Evolutionary conservation across 2,329 filamentous ascomycete species (phyloP), one percentile per base, ranked within the genome.

Genomic region (Davidsoniella eucalypti): DNA sequence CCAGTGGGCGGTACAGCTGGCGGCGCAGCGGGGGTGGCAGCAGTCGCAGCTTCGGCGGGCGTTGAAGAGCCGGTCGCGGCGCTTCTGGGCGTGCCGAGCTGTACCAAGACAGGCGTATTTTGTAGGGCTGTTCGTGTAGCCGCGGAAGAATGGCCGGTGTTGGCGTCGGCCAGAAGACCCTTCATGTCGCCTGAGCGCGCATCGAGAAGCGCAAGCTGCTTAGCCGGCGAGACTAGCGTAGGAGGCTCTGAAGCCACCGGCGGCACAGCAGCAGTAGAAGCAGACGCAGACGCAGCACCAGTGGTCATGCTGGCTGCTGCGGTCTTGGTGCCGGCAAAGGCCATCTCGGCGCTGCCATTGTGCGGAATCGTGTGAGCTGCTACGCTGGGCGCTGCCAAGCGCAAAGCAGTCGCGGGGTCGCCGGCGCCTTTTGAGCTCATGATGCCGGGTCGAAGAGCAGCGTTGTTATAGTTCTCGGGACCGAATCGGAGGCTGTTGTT

Each of bases 281-380:
- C 33, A 23, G 21, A 5, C 21, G 18, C 33, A 23, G 21, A 5
- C 21, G 21, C 21, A 23, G 21, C 5, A 23, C 21, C 21, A 23
- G 4, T 23, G 4, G 5, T 23, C 18, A 23, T 14, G 10, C 33
- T 38, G 33, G 44, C 25, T 17, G 39, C 39, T 2, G 39, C 17
- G 4, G 39, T n/a, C 7, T 10, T 46, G 26, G 12, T 18, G 21
- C 21, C 21, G 16, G 17, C 18, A 46, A 29, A 36, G 17, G 26
- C 23, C 26, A 9, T 8, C 10, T 33, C 26, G 26, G 8, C 8
- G 10, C 26, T 33, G 26, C 26, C 26, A 33, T 33, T 33, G 10
- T 47, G 44, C n/a, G 33, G 44, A 25, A 47, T 23, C 9, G 33
- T 47, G 12, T 47, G 44, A 14, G 44, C 44, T n/a, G 18, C 44